Conservation (phyloP, 257 asterid species). For the Paraleonurus japonicus region DNA sequence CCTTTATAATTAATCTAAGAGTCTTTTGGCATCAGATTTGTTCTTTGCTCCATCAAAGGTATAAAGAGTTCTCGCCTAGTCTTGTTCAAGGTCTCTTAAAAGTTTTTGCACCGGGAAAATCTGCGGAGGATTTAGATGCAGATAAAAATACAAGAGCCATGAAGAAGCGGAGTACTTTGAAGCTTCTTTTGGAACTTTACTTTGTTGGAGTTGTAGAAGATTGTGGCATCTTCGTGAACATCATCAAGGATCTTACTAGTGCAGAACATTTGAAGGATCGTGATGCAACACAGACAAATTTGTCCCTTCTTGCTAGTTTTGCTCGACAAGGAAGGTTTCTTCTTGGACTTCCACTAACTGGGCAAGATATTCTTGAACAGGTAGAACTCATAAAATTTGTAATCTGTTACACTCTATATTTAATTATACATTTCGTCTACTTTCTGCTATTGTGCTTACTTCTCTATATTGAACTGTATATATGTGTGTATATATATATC, state of each 20-base stretch:
- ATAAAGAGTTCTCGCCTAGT: slow-evolving; percentile 87
- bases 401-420: slow-evolving; percentile 1
- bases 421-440: background rate
- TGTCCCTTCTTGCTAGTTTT: slow-evolving; percentile 94
- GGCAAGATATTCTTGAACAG: slow-evolving; percentile 86
- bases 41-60: slow-evolving; percentile 97
- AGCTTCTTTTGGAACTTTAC: slow-evolving; percentile 93
- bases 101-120: slow-evolving; percentile 76
- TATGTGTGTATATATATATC: background rate
- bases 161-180: slow-evolving; percentile 96
- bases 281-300: slow-evolving; percentile 90
- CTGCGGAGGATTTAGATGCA: slow-evolving; percentile 69
- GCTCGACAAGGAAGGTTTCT: slow-evolving; percentile 96
- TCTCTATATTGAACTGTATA: slow-evolving; percentile 7
- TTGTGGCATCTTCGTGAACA: slow-evolving; percentile 61
- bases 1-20: slow-evolving; percentile 1
- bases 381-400: slow-evolving; percentile 36
- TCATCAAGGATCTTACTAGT: slow-evolving; percentile 88
- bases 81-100: slow-evolving; percentile 94
- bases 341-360: slow-evolving; percentile 79
- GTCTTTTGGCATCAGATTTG: slow-evolving; percentile 65
- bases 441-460: slow-evolving; percentile 18
- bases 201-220: slow-evolving; percentile 94
- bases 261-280: slow-evolving; percentile 91
- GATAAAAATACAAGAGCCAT: slow-evolving; percentile 89